Evolutionary conservation across 169 alveolate genomes (phyloP).

Genomic region (Plasmodium malariae): DNA sequence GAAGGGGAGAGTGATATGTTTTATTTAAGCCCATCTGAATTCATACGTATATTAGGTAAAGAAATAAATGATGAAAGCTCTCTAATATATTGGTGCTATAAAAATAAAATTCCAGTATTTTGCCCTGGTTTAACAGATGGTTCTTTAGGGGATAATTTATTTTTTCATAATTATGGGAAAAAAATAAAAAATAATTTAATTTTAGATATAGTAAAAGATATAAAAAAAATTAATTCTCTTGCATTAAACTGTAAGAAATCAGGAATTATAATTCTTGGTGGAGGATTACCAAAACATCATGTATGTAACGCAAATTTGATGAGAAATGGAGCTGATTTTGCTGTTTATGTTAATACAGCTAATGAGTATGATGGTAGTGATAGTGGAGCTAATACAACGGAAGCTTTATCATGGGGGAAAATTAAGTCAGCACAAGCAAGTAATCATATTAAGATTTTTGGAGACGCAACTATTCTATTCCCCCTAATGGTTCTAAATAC

Average conservation of each 20-base stretch:
- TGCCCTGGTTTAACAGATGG: constrained; percentile 99
- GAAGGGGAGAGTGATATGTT: constrained; percentile 88
- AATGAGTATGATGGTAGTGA: constrained; percentile 99
- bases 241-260: constrained; percentile 94
- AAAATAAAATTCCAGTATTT: constrained; percentile 98
- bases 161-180: constrained; percentile 89
- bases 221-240: constrained; percentile 94
- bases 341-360: constrained; percentile 98
- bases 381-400: constrained; percentile 99
- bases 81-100: constrained; percentile 98
- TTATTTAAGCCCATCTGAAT: constrained; percentile 91
- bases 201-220: constrained; percentile 96
- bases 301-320: constrained; percentile 98
- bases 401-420: constrained; percentile 99
- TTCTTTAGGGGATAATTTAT: constrained; percentile 97
- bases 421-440: constrained; percentile 92
- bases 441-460: constrained; percentile 97
- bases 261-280: constrained; percentile 98
- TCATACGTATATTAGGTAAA: constrained; percentile 96
- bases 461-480: constrained; percentile 95
- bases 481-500: constrained; percentile 97
- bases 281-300: constrained; percentile 99
- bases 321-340: constrained; percentile 99
- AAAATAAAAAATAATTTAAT: constrained; percentile 86
- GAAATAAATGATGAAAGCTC: constrained; percentile 96